Evolutionary conservation across 2,329 filamentous ascomycete species (phyloP), one percentile per base, ranked within the genome.

Genomic region (Nectriaceae sp.): DNA sequence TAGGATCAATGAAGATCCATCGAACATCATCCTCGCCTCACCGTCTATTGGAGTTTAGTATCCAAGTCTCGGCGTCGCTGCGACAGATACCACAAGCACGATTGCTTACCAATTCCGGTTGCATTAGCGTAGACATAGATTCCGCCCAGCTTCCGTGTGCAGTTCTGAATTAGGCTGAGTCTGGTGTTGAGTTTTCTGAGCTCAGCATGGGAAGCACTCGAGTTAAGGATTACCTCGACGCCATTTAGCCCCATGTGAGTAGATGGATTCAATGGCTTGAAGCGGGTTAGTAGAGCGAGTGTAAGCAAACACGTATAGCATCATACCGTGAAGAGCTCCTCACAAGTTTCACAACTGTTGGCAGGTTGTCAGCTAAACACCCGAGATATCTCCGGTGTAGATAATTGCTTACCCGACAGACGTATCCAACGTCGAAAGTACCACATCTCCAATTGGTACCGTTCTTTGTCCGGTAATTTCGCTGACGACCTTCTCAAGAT

Each of bases 171-270:
- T 5, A 91, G 70, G 4, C 82, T 76, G 21, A 90, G 70, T 2
- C 85, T 72, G 0, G 74, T 80, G 48, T 85, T 71, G 1, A 90
- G 76, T 65, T 90, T 90, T 16, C 84, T 74, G 8, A 90, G 69
- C 56, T 84, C 79, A 16, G 62, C 60, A n/a, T 70, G 68, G 10
- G 61, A 65, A 13, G 61, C 52, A 1, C 45, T 52, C 4, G 78
- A 83, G 66, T 93, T 93, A 6, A 83, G 82, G 53, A 89, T 79
- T 46, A 90, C 84, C 61, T 90, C 89, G 4, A 83, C 82, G 4
- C 89, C 89, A 58, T 84, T 77, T 2, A 61, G 37, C n/a, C n/a
- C n/a, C 55, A 49, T 42, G 5, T 6, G 6, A 18, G 29, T 48
- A 47, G 41, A 55, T 16, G 56, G 56, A 2, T 51, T 49, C 15